phyloP scores from a whole-genome alignment of 2,329 filamentous ascomycete genomes.

The Fusarium heterosporum region DNA sequence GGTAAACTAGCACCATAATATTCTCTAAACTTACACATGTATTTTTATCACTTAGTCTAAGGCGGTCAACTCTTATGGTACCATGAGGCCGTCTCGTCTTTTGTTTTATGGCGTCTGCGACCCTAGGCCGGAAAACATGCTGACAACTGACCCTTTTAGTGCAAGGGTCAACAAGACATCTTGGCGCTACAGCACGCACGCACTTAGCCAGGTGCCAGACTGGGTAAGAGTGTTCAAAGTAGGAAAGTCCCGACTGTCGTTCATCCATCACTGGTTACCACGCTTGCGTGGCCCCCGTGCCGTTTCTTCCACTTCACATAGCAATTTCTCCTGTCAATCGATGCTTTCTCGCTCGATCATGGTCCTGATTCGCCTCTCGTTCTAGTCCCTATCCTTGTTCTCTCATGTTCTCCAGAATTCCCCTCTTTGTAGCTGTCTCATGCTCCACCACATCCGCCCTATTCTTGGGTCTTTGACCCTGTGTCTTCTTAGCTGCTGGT shows the following conservation, averaged over 20 bases:
- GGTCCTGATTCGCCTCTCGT: conserved; percentile 32
- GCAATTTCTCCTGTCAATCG: conserved; percentile 37
- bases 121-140: conserved; percentile 14
- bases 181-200: conserved; percentile 32
- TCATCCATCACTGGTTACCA: conserved; percentile 20
- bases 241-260: conserved; percentile 36
- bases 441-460: conserved; percentile 40
- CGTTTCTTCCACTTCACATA: conserved; percentile 34
- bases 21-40: no score
- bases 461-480: conserved; percentile 36
- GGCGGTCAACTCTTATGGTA: no score
- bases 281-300: conserved; percentile 42
- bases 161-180: conserved; percentile 36
- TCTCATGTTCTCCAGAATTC: conserved; percentile 35
- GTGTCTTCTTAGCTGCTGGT: conserved; percentile 34
- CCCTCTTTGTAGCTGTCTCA: conserved; percentile 32
- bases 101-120: conserved; percentile 11
- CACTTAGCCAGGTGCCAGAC: conserved; percentile 15
- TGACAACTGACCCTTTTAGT: conserved; percentile 32
- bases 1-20: no score
- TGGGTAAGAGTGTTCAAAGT: conserved; percentile 30
- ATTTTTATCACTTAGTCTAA: no score
- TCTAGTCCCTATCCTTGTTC: conserved; percentile 21
- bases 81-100: neutral
- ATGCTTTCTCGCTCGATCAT: conserved; percentile 19